These are phyloP conservation scores for Leishmania braziliensis DNA, from an alignment of 208 protist species.

Conservation along the genomic window DNA sequence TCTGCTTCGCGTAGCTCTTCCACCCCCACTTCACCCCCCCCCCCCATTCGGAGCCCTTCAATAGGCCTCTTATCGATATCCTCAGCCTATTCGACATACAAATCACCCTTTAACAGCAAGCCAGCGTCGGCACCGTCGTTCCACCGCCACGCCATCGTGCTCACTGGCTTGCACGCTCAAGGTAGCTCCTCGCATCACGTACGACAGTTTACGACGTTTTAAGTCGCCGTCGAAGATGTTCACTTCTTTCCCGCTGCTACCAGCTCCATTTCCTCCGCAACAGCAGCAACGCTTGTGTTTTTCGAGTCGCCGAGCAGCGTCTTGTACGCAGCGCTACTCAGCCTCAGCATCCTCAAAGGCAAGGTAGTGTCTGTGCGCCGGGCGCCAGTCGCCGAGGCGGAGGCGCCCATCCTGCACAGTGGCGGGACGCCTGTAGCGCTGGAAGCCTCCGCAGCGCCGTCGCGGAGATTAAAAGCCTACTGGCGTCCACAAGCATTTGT, in stretches of 20 bases:
- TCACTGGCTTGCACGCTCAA: background rate
- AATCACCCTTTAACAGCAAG: background rate
- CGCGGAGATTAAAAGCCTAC: background rate
- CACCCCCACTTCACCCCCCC: background rate
- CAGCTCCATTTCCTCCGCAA: background rate
- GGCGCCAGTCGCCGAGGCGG: background rate
- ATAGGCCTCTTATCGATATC: background rate
- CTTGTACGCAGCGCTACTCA: constrained; percentile 17
- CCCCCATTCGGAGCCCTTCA: background rate
- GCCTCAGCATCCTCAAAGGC: constrained; percentile 12
- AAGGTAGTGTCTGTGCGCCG: constrained; percentile 13
- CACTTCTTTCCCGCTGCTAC: background rate
- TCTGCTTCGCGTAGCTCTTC: background rate
- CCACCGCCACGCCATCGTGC: background rate
- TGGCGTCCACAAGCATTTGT: background rate
- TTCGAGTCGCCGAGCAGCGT: constrained; percentile 20
- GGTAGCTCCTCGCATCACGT: constrained; percentile 6
- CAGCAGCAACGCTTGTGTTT: constrained; percentile 11
- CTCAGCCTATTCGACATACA: background rate
- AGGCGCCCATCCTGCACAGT: background rate
- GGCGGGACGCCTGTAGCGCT: background rate
- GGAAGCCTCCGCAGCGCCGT: background rate
- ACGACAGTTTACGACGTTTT: constrained; percentile 13
- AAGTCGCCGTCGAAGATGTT: background rate
- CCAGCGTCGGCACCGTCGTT: background rate